phyloP scores from a whole-genome alignment of 31 red algal genomes.

The Bonnemaisonia californica region DNA sequence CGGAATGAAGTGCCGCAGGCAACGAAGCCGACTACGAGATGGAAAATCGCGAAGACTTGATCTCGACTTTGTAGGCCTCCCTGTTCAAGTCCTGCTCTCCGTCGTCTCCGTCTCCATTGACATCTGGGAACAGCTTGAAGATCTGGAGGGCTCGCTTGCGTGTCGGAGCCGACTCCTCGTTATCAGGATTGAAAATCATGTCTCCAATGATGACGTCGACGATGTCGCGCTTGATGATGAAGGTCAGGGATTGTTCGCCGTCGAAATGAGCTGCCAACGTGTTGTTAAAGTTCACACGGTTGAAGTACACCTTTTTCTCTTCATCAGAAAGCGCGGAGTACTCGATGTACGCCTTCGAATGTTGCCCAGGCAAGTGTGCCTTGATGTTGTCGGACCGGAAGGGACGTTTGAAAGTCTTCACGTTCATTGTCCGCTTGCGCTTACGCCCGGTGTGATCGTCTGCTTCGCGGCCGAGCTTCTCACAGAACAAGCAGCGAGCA shows the following conservation, averaged over 20 bases:
- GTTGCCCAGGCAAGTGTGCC: not conserved
- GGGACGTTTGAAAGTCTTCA: too few relatives aligned
- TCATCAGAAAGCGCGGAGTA: not conserved
- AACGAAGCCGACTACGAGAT: too few relatives aligned
- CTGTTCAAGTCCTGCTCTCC: not conserved
- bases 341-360: not conserved
- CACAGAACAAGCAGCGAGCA: not conserved
- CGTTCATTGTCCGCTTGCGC: constrained; percentile 15
- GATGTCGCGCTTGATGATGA: not conserved
- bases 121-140: not conserved
- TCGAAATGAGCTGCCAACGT: constrained; percentile 16
- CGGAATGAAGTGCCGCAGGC: too few relatives aligned
- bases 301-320: not conserved
- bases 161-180: not conserved
- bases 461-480: not conserved
- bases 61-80: not conserved
- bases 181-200: constrained; percentile 1
- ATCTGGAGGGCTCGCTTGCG: not conserved
- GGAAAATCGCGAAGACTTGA: too few relatives aligned
- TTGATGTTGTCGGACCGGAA: constrained; percentile 1
- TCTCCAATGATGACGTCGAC: constrained; percentile 24
- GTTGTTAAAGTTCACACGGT: not conserved
- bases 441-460: not conserved
- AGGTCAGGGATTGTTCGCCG: constrained; percentile 1
- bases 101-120: not conserved